These are phyloP conservation scores for Fusarium musae DNA, from an alignment of 2,329 filamentous ascomycete species.

Conservation along the genomic window DNA sequence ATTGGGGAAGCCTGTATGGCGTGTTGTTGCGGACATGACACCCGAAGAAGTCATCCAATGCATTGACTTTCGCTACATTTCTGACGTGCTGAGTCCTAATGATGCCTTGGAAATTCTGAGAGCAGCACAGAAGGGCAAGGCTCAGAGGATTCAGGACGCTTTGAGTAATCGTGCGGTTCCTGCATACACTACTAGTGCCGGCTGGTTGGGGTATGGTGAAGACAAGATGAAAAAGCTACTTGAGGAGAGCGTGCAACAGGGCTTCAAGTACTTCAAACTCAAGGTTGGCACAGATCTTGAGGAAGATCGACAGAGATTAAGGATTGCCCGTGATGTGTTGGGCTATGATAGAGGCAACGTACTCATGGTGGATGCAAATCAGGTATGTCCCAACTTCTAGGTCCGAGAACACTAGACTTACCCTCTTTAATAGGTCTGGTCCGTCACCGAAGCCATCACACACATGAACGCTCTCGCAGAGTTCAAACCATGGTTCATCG, in stretches of 20 bases:
- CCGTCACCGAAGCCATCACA: conserved; percentile 85
- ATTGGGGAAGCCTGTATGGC: conserved; percentile 88
- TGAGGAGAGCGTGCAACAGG: background rate
- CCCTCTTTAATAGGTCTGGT: conserved; percentile 72
- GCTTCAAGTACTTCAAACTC: background rate
- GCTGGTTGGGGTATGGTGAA: background rate
- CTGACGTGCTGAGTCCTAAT: conserved; percentile 64
- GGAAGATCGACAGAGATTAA: background rate
- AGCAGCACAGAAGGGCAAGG: background rate
- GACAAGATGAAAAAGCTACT: background rate
- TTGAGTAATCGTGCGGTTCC: background rate
- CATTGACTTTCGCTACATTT: conserved; percentile 95
- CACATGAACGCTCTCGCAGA: conserved; percentile 85
- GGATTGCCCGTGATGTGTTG: background rate
- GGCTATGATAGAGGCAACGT: background rate
- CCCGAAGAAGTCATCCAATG: conserved; percentile 86
- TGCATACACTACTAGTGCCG: background rate
- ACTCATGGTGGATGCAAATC: background rate
- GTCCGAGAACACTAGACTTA: accelerated
- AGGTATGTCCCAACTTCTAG: accelerated
- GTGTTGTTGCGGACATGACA: conserved; percentile 87
- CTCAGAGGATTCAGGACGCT: background rate
- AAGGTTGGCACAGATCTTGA: background rate
- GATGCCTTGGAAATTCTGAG: background rate
- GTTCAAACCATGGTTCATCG: conserved; percentile 95